Evolutionary conservation across 768 basidiomycete species (phyloP).

Genomic region (Pisolithus microcarpus): DNA sequence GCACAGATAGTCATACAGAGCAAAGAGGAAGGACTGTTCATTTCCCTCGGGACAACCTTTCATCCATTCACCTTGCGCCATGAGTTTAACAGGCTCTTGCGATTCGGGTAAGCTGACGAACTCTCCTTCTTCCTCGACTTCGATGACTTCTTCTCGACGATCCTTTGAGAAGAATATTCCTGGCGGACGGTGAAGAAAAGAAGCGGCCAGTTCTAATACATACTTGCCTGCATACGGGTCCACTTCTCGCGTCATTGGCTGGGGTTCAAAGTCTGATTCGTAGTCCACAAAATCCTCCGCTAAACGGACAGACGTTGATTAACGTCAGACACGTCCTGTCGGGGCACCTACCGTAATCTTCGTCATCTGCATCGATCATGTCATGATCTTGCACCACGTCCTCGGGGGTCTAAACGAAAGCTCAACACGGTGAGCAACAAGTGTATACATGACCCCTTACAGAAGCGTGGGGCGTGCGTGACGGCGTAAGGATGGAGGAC

Average conservation of each 20-base stretch:
- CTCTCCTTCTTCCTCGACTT: constrained; percentile 79
- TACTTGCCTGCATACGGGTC: constrained; percentile 82
- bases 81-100: constrained; percentile 49
- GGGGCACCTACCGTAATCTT: constrained; percentile 40
- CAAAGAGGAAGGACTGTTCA: constrained; percentile 85
- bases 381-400: constrained; percentile 40
- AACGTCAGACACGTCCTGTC: neutral
- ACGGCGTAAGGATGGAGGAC: constrained; percentile 21
- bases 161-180: constrained; percentile 96
- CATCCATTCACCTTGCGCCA: constrained; percentile 95
- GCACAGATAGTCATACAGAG: constrained; percentile 69
- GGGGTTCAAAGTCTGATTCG: constrained; percentile 69
- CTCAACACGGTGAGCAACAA: neutral
- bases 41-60: constrained; percentile 91
- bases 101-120: constrained; percentile 34
- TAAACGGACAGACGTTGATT: constrained; percentile 7
- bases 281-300: constrained; percentile 68
- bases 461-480: constrained; percentile 17
- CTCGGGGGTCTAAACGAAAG: constrained; percentile 47
- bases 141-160: constrained; percentile 84
- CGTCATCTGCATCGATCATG: constrained; percentile 34
- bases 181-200: constrained; percentile 21
- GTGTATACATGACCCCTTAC: constrained; percentile 11
- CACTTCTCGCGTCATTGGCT: constrained; percentile 44
- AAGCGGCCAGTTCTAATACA: constrained; percentile 1